phyloP scores from a whole-genome alignment of 305 asterid species.

The Rubia peregrina region DNA sequence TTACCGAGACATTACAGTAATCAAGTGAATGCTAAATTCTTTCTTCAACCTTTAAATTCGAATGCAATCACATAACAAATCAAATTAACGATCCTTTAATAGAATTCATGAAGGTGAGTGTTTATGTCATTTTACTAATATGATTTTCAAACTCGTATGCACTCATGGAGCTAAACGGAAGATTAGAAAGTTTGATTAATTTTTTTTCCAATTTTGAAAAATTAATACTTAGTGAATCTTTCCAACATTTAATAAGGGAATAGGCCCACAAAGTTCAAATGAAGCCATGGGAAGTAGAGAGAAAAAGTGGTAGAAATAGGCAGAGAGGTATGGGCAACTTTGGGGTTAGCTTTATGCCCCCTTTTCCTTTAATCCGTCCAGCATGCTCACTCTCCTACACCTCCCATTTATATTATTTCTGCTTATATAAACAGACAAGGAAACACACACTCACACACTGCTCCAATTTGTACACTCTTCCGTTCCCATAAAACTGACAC shows the following conservation, averaged over 20 bases:
- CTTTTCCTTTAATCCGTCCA: conserved; percentile 31
- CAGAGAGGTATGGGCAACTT: conserved; percentile 58
- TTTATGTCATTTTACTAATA: too few species aligned
- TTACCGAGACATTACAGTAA: too few species aligned
- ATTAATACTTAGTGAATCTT: not conserved
- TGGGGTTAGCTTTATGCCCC: conserved; percentile 33
- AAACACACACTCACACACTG: conserved; percentile 1
- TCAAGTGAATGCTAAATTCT: not conserved
- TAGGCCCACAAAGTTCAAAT: conserved; percentile 39
- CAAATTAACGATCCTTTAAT: not conserved
- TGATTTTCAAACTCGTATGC: not conserved
- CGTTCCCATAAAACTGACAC: too few species aligned
- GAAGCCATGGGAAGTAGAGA: conserved; percentile 22
- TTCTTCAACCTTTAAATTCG: not conserved
- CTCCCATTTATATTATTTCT: conserved; percentile 22
- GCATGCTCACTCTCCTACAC: conserved; percentile 34
- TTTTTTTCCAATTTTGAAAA: not conserved
- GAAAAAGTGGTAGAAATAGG: conserved; percentile 43
- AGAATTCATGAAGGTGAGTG: not conserved
- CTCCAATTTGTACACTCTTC: too few species aligned
- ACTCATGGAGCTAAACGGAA: not conserved
- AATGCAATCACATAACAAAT: too few species aligned
- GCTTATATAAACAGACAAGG: conserved; percentile 10
- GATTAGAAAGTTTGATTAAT: too few species aligned
- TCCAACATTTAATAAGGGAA: not conserved